A percentile compares a stretch with the other conserved stretches of the same genome.
Evolutionary conservation across 805 yeast genomes (phyloP).

Genomic region (Wickerhamiella kurtzmanii): DNA sequence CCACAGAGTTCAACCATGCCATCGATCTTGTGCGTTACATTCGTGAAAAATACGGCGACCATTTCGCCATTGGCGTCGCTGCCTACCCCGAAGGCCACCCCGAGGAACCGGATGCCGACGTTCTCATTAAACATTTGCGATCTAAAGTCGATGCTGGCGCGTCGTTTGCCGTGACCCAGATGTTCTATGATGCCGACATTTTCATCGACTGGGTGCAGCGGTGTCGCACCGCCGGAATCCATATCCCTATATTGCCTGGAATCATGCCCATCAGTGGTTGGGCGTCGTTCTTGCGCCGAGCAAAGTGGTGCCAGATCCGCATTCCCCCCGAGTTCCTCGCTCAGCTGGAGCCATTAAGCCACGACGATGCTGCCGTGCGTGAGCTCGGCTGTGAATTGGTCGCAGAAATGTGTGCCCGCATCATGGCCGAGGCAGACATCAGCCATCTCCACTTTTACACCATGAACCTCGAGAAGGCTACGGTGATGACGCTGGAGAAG

Average conservation of each 20-base stretch:
- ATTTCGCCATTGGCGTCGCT: slow-evolving; percentile 91
- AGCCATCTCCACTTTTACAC: slow-evolving; percentile 92
- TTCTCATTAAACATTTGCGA: slow-evolving; percentile 50
- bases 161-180: slow-evolving; percentile 84
- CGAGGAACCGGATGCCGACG: slow-evolving; percentile 51
- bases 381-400: slow-evolving; percentile 72
- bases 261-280: slow-evolving; percentile 98
- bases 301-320: slow-evolving; percentile 79
- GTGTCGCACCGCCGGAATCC: slow-evolving; percentile 58
- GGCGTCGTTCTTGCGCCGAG: slow-evolving; percentile 83
- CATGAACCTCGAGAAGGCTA: slow-evolving; percentile 89
- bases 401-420: slow-evolving; percentile 63
- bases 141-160: slow-evolving; percentile 93
- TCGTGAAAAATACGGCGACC: slow-evolving; percentile 62
- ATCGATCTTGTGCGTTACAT: slow-evolving; percentile 74
- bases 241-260: slow-evolving; percentile 87
- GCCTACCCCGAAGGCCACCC: slow-evolving; percentile 98
- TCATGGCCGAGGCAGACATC: slow-evolving; percentile 51
- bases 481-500: slow-evolving; percentile 72
- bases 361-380: slow-evolving; percentile 80
- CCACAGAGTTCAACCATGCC: slow-evolving; percentile 57
- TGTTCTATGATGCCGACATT: slow-evolving; percentile 87
- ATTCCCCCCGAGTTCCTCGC: slow-evolving; percentile 64
- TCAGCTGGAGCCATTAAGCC: slow-evolving; percentile 66
- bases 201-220: slow-evolving; percentile 70